A percentile compares a stretch with the other conserved stretches of the same genome.
Evolutionary conservation across 169 alveolate genomes (phyloP).

Genomic region (Amoebophrya sp.): DNA sequence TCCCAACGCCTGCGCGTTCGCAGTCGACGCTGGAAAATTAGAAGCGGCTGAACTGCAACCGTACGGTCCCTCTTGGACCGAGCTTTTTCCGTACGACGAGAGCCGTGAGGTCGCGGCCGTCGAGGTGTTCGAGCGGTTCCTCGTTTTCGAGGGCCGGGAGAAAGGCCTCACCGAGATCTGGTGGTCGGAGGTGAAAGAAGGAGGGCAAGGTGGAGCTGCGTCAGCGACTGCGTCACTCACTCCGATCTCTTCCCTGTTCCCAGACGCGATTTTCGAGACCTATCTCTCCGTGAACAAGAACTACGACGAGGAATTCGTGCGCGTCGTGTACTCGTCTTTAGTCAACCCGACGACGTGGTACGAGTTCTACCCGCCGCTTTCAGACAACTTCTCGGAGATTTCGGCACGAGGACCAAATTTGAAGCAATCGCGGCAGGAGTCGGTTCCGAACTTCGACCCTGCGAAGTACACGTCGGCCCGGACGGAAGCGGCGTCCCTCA

Average conservation of each 20-base stretch:
- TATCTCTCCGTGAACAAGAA: background rate
- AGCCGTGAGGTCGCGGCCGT: background rate
- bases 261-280: background rate
- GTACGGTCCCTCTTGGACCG: background rate
- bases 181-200: background rate
- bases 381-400: background rate
- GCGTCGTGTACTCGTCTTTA: background rate
- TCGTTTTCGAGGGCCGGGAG: background rate
- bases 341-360: background rate
- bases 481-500: background rate
- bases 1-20: no score
- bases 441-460: background rate
- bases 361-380: background rate
- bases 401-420: background rate
- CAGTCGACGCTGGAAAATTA: no score
- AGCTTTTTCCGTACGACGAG: background rate
- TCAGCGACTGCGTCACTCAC: background rate
- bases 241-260: no score
- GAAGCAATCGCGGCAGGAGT: background rate
- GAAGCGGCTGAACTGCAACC: no score
- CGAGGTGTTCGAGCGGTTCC: background rate
- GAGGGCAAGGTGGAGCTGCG: background rate
- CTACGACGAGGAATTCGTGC: background rate
- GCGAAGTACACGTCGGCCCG: background rate
- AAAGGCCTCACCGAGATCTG: background rate